Conservation (phyloP, 2,329 filamentous ascomycete genomes). For the Trichophyton schoenleinii region DNA sequence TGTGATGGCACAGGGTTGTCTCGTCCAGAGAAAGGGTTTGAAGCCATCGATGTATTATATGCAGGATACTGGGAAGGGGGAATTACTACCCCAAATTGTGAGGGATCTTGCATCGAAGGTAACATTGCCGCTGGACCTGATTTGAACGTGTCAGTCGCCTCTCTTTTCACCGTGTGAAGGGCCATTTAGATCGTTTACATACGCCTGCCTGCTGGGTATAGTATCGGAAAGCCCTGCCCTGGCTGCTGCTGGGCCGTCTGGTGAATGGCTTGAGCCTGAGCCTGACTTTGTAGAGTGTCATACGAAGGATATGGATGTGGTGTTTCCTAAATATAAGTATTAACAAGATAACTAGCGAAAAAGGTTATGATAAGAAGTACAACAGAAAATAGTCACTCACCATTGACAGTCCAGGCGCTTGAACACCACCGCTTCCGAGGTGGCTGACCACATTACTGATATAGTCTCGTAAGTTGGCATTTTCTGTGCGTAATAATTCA, state of each 20-base stretch:
- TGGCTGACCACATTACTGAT: background rate
- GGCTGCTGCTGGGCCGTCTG: background rate
- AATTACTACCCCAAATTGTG: background rate
- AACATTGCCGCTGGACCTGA: background rate
- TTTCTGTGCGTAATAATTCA: slow-evolving; percentile 1
- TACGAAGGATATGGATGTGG: background rate
- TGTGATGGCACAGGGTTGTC: background rate
- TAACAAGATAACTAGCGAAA: background rate
- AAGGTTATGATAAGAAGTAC: too few relatives aligned
- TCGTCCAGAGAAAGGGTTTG: background rate
- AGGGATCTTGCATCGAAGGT: background rate
- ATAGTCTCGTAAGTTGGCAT: background rate
- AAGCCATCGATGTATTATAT: background rate
- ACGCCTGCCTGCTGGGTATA: background rate
- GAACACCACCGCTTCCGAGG: background rate
- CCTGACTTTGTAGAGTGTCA: background rate
- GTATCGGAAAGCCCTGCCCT: background rate
- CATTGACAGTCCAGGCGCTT: background rate
- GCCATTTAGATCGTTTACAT: background rate
- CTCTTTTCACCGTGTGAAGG: background rate
- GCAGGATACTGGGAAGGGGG: background rate
- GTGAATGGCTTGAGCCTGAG: background rate
- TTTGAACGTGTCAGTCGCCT: background rate
- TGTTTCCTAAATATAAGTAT: background rate
- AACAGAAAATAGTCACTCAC: background rate